Evolutionary conservation across 768 basidiomycete genomes (phyloP).

Genomic region (Neoboletus subvelutipes): DNA sequence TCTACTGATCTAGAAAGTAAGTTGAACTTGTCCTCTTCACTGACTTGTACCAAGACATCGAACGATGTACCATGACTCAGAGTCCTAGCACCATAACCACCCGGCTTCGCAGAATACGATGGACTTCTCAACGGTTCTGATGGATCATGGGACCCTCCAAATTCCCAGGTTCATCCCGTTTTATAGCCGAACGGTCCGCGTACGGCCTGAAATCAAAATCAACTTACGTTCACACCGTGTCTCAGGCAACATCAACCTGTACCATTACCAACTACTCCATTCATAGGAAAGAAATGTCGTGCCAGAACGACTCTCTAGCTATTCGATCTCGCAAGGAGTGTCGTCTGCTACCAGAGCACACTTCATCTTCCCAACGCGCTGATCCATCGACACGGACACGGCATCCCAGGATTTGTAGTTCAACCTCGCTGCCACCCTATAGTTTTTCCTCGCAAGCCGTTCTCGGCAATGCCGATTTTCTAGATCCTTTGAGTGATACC

Average conservation of each 20-base stretch:
- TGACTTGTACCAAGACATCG: neutral
- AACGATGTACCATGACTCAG: neutral
- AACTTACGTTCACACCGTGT: slow-evolving; percentile 28
- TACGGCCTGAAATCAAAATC: slow-evolving; percentile 21
- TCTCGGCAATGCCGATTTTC: neutral
- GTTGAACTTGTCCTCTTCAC: neutral
- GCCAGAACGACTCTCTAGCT: slow-evolving; percentile 12
- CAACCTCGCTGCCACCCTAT: slow-evolving; percentile 9
- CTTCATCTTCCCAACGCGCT: slow-evolving; percentile 3
- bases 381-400: slow-evolving; percentile 7
- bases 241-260: slow-evolving; percentile 20
- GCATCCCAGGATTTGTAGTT: slow-evolving; percentile 11
- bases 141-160: neutral
- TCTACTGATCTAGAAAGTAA: neutral
- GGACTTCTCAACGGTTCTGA: neutral
- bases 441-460: neutral
- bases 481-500: slow-evolving; percentile 12
- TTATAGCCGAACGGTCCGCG: slow-evolving; percentile 23
- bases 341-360: neutral
- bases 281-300: slow-evolving; percentile 18
- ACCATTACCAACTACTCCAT: slow-evolving; percentile 17
- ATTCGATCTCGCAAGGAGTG: slow-evolving; percentile 6
- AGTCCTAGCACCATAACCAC: neutral
- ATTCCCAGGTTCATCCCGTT: slow-evolving; percentile 13
- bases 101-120: neutral